Conservation (phyloP, 768 basidiomycete species). For the Auricularia sp. region DNA sequence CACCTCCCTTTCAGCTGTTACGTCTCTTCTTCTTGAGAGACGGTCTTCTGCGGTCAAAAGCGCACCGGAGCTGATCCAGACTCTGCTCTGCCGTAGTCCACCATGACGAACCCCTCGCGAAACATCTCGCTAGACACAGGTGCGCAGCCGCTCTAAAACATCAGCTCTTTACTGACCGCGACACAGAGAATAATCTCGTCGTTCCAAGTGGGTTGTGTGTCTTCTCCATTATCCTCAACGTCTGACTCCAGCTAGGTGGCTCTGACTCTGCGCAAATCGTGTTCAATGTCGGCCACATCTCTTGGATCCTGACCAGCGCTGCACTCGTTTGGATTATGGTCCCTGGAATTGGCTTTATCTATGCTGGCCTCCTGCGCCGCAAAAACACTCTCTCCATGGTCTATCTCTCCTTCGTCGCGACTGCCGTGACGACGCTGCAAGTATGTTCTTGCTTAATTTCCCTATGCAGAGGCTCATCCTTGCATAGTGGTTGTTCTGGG, state of each 20-base stretch:
- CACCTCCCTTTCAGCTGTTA: too few relatives aligned
- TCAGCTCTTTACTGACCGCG: too few relatives aligned
- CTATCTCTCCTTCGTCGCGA: constrained; percentile 19
- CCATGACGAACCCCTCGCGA: too few relatives aligned
- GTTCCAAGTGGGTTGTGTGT: not conserved
- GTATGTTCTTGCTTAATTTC: constrained; percentile 18
- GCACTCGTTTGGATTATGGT: constrained; percentile 23
- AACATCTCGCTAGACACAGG: too few relatives aligned
- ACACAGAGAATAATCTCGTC: not conserved
- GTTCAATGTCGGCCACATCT: constrained; percentile 22
- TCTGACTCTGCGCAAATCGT: not conserved
- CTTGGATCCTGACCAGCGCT: constrained; percentile 19
- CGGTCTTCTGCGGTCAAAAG: too few relatives aligned
- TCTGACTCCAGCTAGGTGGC: not conserved
- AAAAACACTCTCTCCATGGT: constrained; percentile 31
- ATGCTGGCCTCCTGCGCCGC: constrained; percentile 28
- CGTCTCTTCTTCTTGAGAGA: too few relatives aligned
- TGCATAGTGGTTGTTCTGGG: constrained; percentile 77
- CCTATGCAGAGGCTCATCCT: constrained; percentile 11
- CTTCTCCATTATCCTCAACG: not conserved
- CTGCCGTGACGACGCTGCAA: constrained; percentile 19
- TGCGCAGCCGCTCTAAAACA: too few relatives aligned
- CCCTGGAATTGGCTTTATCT: constrained; percentile 17
- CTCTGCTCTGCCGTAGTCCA: too few relatives aligned
- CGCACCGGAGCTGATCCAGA: too few relatives aligned